These are phyloP conservation scores for Gossypium gossypioides DNA, from an alignment of 441 rosid genomes.

Conservation along the genomic window DNA sequence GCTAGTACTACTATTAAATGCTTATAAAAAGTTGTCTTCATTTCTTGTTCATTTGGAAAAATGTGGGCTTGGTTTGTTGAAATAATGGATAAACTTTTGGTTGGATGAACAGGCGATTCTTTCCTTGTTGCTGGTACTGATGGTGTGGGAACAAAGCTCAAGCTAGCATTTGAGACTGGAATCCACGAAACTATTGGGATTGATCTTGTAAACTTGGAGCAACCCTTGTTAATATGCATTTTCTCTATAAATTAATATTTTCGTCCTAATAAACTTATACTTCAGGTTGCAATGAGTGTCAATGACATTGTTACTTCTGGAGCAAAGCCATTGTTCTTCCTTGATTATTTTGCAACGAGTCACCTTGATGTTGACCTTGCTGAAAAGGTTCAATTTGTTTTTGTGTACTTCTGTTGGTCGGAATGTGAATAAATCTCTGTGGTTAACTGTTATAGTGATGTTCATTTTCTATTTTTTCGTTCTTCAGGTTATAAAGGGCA, in stretches of 20 bases:
- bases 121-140: constrained; percentile 90
- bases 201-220: constrained; percentile 50
- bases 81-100: constrained; percentile 8
- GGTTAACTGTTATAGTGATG: not conserved
- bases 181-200: constrained; percentile 84
- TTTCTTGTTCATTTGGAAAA: not conserved
- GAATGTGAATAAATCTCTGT: not conserved
- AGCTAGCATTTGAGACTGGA: constrained; percentile 83
- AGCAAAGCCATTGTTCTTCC: constrained; percentile 83
- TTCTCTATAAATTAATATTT: not conserved
- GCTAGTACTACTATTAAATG: not conserved
- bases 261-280: constrained; percentile 3
- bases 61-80: not conserved
- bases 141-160: constrained; percentile 93
- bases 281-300: constrained; percentile 92
- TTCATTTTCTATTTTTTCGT: constrained; percentile 1
- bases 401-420: not conserved
- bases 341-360: constrained; percentile 88
- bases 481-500: constrained; percentile 78
- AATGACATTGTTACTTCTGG: constrained; percentile 92
- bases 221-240: not conserved
- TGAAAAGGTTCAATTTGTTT: constrained; percentile 49
- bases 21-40: not conserved
- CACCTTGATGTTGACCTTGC: constrained; percentile 90
- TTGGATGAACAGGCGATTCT: constrained; percentile 50